Evolutionary conservation across 768 basidiomycete genomes (phyloP), one percentile per base, ranked within the genome.

Genomic region (Omphalotus guepiniiformis): DNA sequence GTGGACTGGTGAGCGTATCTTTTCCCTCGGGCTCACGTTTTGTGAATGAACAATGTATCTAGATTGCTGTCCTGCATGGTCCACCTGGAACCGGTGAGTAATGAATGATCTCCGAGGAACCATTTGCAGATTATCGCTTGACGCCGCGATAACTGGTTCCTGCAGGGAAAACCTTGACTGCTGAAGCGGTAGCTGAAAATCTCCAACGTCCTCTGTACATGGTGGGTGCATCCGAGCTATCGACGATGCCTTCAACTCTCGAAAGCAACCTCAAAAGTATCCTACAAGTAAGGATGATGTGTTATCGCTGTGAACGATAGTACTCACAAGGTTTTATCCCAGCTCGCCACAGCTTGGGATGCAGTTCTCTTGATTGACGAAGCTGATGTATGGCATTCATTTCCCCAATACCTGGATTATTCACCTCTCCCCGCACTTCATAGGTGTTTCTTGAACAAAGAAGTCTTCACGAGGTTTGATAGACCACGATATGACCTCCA

Each of bases 261-360:
- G 38, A n/a, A 8, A n/a, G 19, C 9, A n/a, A 9, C 11, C 15
- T 18, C 9, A 9, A 39, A 18, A 9, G 8, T 22, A 49, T 74
- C 74, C 60, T 80, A 73, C 9, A 9, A 9, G 30, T 32, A 32
- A 32, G n/a, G n/a, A n/a, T n/a, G n/a, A n/a, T n/a, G n/a, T n/a
- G n/a, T n/a, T n/a, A n/a, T n/a, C n/a, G n/a, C n/a, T n/a, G n/a
- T n/a, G n/a, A n/a, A n/a, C n/a, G n/a, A n/a, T n/a, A n/a, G n/a
- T n/a, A n/a, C n/a, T n/a, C n/a, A n/a, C n/a, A n/a, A n/a, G n/a
- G n/a, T n/a, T n/a, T n/a, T n/a, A n/a, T n/a, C n/a, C n/a, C n/a
- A n/a, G n/a, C n/a, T n/a, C n/a, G n/a, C n/a, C n/a, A n/a, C n/a
- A n/a, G n/a, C n/a, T n/a, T n/a, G n/a, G n/a, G n/a, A n/a, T n/a